These are phyloP conservation scores for Alectoria sarmentosa DNA, from an alignment of 495 filamentous ascomycete genomes.

Conservation along the genomic window DNA sequence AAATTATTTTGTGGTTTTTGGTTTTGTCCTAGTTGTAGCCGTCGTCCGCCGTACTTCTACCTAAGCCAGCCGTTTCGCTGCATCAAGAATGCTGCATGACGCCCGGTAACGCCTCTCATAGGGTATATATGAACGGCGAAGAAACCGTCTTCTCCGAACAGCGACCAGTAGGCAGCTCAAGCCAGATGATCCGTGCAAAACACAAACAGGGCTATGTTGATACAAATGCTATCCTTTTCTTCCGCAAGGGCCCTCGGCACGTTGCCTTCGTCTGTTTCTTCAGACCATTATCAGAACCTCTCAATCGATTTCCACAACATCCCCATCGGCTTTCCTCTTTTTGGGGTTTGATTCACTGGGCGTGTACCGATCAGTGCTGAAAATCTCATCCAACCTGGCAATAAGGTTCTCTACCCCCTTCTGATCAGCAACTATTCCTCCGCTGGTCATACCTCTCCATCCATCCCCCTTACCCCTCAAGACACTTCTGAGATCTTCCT, in stretches of 20 bases:
- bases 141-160: background rate
- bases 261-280: background rate
- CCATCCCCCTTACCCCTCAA: constrained; percentile 41
- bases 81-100: background rate
- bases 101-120: constrained; percentile 3
- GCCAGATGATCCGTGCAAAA: background rate
- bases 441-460: constrained; percentile 41
- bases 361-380: constrained; percentile 7
- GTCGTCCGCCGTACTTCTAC: background rate
- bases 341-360: constrained; percentile 7
- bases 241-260: background rate
- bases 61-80: background rate
- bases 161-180: background rate
- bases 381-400: constrained; percentile 22
- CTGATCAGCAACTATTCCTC: constrained; percentile 36
- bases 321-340: constrained; percentile 21
- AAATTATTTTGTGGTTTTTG: no score
- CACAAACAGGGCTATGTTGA: background rate
- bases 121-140: constrained; percentile 9
- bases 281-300: background rate
- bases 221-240: constrained; percentile 1
- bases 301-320: constrained; percentile 22
- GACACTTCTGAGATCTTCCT: constrained; percentile 23
- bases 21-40: no score
- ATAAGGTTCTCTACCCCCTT: constrained; percentile 40